These are phyloP conservation scores for Asterophora parasitica DNA, from an alignment of 768 basidiomycete species.

Conservation along the genomic window DNA sequence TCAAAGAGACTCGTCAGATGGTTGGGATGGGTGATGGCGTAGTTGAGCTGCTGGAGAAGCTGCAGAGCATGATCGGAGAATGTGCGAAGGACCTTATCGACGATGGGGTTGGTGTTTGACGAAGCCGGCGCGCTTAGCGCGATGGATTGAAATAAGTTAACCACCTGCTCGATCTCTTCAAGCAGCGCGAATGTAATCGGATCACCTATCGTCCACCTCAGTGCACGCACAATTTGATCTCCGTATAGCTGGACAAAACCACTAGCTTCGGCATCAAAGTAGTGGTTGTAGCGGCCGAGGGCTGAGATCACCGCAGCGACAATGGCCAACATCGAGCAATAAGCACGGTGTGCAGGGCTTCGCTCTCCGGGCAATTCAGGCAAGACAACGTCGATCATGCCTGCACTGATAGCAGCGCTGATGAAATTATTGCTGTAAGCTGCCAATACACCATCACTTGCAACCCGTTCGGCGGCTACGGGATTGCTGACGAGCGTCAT, in stretches of 20 bases:
- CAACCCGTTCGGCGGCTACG: constrained; percentile 78
- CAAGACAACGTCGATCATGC: constrained; percentile 60
- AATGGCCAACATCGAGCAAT: constrained; percentile 81
- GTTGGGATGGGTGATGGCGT: constrained; percentile 87
- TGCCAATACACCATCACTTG: constrained; percentile 73
- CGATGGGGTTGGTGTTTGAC: constrained; percentile 42
- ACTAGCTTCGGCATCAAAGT: constrained; percentile 80
- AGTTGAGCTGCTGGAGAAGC: constrained; percentile 84
- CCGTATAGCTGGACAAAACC: constrained; percentile 84
- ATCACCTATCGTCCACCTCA: constrained; percentile 81
- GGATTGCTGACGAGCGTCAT: constrained; percentile 76
- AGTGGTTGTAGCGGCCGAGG: constrained; percentile 62
- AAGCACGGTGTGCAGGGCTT: constrained; percentile 74
- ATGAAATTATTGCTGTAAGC: constrained; percentile 84
- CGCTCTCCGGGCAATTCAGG: constrained; percentile 71
- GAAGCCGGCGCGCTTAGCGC: constrained; percentile 50
- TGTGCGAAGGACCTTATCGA: constrained; percentile 60
- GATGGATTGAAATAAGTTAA: constrained; percentile 73
- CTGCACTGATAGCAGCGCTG: constrained; percentile 69
- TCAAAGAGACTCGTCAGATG: constrained; percentile 80
- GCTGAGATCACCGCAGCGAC: constrained; percentile 66
- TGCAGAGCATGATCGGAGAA: constrained; percentile 67
- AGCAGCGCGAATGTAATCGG: constrained; percentile 70
- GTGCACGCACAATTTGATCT: constrained; percentile 68
- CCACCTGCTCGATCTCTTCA: constrained; percentile 79